Base-by-base conservation (phyloP, 768 basidiomycete genomes). In the Myochromella boudieri region DNA sequence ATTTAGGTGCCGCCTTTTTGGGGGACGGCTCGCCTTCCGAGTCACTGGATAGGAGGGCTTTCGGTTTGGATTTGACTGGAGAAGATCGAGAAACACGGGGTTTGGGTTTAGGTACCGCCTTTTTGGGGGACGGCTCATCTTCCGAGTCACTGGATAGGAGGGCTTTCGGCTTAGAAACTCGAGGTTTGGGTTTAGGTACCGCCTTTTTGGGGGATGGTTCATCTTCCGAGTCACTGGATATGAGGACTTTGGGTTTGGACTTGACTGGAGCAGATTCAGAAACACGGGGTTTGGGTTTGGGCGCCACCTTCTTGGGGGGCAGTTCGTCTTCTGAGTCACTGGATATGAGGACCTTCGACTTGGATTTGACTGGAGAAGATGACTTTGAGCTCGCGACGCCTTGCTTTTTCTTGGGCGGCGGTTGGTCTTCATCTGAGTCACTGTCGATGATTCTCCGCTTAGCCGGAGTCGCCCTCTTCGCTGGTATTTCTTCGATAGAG, bases 11-110 rank as follows among this genome's bases (percentile, higher is more conserved):
- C 7, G 32, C 12, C 64, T 76, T 76, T 62, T 64, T 71, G 2
- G 70, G 70, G 1, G 74, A 71, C 0, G 68, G 55, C 41, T 56
- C 28, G 31, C 48, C 57, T 26, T n/a, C n/a, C n/a, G n/a, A n/a
- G n/a, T n/a, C n/a, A n/a, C n/a, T n/a, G n/a, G n/a, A n/a, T n/a
- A n/a, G n/a, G n/a, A n/a, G n/a, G n/a, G n/a, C n/a, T n/a, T n/a
- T n/a, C n/a, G n/a, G 40, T 20, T 41, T 41, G 27, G 11, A 3
- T 24, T 37, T 37, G 20, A 20, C 25, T 1, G 25, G 4, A 15
- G 39, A 14, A 37, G 37, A n/a, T n/a, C 26, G 24, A 2, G n/a
- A n/a, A n/a, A n/a, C n/a, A n/a, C n/a, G n/a, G n/a, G 42, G 1
- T n/a, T 28, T n/a, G 17, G 20, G 29, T 6, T 20, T 2, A 1